Conservation (phyloP, 495 filamentous ascomycete species). For the Achaetomiella virescens region DNA sequence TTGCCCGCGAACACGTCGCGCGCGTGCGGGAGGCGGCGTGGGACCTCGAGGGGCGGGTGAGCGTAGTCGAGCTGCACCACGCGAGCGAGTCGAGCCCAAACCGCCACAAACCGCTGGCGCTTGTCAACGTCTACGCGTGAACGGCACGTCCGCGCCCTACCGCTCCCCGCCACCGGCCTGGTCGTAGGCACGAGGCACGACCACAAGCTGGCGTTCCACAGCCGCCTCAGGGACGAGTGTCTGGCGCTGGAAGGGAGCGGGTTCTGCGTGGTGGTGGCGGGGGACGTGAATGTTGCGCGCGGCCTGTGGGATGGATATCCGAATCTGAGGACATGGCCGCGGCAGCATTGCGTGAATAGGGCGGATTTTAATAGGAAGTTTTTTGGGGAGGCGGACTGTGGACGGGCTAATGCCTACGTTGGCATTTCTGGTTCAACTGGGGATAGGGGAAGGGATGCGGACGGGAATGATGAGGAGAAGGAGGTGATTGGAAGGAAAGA, state of each 20-base stretch:
- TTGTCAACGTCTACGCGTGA: conserved; percentile 49
- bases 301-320: conserved; percentile 38
- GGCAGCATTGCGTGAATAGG: conserved; percentile 43
- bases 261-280: conserved; percentile 38
- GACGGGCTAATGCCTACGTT: conserved; percentile 18
- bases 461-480: not conserved
- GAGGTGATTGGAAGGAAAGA: not conserved
- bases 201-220: conserved; percentile 44
- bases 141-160: conserved; percentile 46
- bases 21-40: conserved; percentile 34
- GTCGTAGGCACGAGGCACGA: conserved; percentile 41
- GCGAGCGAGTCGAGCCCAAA: too few species aligned
- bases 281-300: conserved; percentile 47
- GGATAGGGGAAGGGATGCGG: not conserved
- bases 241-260: conserved; percentile 30
- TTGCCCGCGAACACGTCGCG: conserved; percentile 18
- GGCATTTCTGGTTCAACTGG: conserved; percentile 2
- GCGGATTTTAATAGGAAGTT: conserved; percentile 45
- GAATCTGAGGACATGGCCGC: conserved; percentile 31
- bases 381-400: conserved; percentile 29
- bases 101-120: conserved; percentile 20
- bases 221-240: conserved; percentile 36
- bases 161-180: conserved; percentile 30
- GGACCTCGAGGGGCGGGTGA: conserved; percentile 49
- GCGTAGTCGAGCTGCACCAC: conserved; percentile 31